Conservation (phyloP, 2,329 filamentous ascomycete genomes). For the Pleoardoris graminearum region DNA sequence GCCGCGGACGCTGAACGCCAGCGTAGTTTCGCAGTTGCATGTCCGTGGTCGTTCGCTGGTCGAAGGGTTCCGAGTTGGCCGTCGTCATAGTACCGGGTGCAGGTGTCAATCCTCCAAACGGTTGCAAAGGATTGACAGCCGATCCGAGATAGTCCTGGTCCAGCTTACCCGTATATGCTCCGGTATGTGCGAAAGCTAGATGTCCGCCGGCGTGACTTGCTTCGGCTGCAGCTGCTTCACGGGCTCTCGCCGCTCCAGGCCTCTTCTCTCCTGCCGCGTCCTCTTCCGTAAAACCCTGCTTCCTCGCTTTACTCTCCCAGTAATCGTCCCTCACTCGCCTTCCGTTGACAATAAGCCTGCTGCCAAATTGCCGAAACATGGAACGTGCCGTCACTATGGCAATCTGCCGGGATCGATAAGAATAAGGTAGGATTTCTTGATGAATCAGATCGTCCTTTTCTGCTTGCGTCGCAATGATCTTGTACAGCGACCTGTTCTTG, state of each 20-base stretch:
- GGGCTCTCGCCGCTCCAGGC: constrained; percentile 84
- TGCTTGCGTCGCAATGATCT: constrained; percentile 93
- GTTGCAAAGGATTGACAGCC: constrained; percentile 37
- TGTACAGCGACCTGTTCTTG: constrained; percentile 94
- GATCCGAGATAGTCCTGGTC: constrained; percentile 39
- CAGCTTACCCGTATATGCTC: constrained; percentile 34
- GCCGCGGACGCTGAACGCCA: constrained; percentile 79
- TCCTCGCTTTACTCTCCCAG: constrained; percentile 95
- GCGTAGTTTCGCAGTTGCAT: constrained; percentile 79
- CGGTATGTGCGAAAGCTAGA: constrained; percentile 37
- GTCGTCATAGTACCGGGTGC: constrained; percentile 73
- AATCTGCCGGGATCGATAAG: constrained; percentile 96
- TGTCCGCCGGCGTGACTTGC: constrained; percentile 59
- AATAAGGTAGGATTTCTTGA: constrained; percentile 95
- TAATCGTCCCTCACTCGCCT: constrained; percentile 95
- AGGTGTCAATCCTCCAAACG: constrained; percentile 63
- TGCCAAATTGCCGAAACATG: constrained; percentile 99
- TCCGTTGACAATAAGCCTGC: constrained; percentile 86
- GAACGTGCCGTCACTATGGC: constrained; percentile 96
- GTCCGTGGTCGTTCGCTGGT: constrained; percentile 75
- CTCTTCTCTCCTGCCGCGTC: constrained; percentile 95
- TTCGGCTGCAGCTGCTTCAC: constrained; percentile 76
- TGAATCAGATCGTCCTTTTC: constrained; percentile 96
- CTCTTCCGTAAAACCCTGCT: constrained; percentile 97
- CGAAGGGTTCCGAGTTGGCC: constrained; percentile 65